Conservation (phyloP, 2,329 filamentous ascomycete genomes). For the Periconia digitata region DNA sequence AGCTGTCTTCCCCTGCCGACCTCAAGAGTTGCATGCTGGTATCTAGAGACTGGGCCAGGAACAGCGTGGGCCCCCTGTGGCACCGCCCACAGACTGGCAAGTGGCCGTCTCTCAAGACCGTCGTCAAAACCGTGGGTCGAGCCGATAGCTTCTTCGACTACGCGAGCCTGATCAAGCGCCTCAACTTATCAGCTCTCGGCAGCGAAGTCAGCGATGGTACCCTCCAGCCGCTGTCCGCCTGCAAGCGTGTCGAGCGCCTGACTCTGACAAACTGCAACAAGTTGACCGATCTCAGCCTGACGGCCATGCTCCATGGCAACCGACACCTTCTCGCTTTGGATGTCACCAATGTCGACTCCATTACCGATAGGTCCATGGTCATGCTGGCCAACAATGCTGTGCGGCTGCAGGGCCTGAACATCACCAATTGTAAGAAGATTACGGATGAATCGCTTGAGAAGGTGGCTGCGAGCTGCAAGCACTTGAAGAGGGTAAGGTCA, state of each 20-base stretch:
- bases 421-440: conserved; percentile 81
- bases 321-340: conserved; percentile 83
- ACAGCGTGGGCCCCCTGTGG: conserved; percentile 92
- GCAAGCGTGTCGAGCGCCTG: conserved; percentile 88
- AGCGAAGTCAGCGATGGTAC: conserved; percentile 85
- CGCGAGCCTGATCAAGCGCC: conserved; percentile 82
- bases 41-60: conserved; percentile 90
- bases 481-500: conserved; percentile 75
- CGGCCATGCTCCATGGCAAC: conserved; percentile 77
- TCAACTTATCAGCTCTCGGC: conserved; percentile 83
- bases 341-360: conserved; percentile 76
- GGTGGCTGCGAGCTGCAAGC: conserved; percentile 79
- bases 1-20: conserved; percentile 74
- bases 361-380: conserved; percentile 79
- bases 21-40: conserved; percentile 88
- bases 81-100: conserved; percentile 88
- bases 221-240: conserved; percentile 75
- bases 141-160: conserved; percentile 84
- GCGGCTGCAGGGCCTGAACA: conserved; percentile 87
- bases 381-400: conserved; percentile 79
- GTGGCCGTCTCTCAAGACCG: conserved; percentile 77
- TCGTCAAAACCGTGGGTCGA: conserved; percentile 75
- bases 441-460: conserved; percentile 82
- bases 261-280: conserved; percentile 88
- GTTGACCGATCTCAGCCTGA: conserved; percentile 81